These are phyloP conservation scores for Fusarium lateritium DNA, from an alignment of 2,329 filamentous ascomycete species.

Conservation along the genomic window DNA sequence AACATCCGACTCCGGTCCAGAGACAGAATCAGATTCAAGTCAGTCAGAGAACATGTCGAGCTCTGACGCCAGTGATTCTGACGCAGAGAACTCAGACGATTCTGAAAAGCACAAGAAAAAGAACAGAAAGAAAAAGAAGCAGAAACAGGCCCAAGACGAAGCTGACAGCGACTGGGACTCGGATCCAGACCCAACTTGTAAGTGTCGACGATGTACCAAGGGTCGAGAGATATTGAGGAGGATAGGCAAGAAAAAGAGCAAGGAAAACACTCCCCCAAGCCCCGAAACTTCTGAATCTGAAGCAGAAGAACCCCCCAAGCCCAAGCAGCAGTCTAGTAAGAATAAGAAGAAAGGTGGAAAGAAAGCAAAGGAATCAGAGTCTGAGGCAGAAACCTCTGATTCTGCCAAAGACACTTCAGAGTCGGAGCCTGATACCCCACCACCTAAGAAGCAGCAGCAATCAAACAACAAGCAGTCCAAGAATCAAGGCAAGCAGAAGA, in stretches of 20 bases:
- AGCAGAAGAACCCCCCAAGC: constrained; percentile 34
- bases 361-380: constrained; percentile 41
- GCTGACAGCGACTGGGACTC: constrained; percentile 51
- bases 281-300: constrained; percentile 42
- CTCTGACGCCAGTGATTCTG: constrained; percentile 38
- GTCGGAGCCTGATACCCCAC: constrained; percentile 32
- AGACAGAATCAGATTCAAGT: constrained; percentile 42
- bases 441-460: constrained; percentile 33
- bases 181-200: constrained; percentile 54
- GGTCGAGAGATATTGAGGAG: constrained; percentile 42
- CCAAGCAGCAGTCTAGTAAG: constrained; percentile 41
- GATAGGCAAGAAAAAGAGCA: constrained; percentile 40
- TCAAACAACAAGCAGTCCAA: constrained; percentile 38
- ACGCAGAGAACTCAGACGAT: constrained; percentile 35
- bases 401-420: constrained; percentile 42
- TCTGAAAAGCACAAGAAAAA: constrained; percentile 24
- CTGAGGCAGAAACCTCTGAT: constrained; percentile 47
- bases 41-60: constrained; percentile 39
- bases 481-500: constrained; percentile 37
- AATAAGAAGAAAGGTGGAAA: constrained; percentile 40
- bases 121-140: constrained; percentile 40
- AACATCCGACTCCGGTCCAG: constrained; percentile 39
- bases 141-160: constrained; percentile 24
- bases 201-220: constrained; percentile 47
- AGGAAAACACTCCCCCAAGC: constrained; percentile 16